Evolutionary conservation across 2,329 filamentous ascomycete genomes (phyloP).

Genomic region (Microcera coccophila): DNA sequence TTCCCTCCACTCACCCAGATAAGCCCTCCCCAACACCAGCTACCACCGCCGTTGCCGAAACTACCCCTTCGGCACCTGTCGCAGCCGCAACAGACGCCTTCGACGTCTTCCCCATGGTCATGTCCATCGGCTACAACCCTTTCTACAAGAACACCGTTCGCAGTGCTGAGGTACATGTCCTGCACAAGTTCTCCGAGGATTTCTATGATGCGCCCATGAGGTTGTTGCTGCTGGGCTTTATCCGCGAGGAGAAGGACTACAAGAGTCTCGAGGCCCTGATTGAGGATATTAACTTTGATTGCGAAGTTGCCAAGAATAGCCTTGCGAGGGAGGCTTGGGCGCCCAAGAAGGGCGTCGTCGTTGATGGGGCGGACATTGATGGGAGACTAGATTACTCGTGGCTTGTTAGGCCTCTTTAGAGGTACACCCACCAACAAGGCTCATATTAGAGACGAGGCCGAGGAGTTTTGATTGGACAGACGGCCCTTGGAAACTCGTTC

Average conservation of each 20-base stretch:
- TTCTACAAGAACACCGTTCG: constrained; percentile 91
- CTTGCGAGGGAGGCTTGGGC: constrained; percentile 63
- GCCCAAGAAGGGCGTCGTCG: constrained; percentile 37
- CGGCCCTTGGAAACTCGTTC: constrained; percentile 7
- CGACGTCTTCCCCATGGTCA: constrained; percentile 75
- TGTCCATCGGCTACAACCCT: constrained; percentile 95
- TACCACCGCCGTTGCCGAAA: too few relatives aligned
- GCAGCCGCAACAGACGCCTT: constrained; percentile 24
- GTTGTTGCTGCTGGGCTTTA: constrained; percentile 78
- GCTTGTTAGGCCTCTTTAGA: constrained; percentile 33
- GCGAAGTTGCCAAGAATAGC: constrained; percentile 73
- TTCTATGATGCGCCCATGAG: constrained; percentile 84
- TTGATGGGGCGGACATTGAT: constrained; percentile 24
- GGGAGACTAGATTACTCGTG: constrained; percentile 37
- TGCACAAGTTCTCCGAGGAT: constrained; percentile 71
- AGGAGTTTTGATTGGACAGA: constrained; percentile 24
- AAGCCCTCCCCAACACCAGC: constrained; percentile 15
- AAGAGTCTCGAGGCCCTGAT: constrained; percentile 76
- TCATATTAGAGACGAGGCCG: neutral
- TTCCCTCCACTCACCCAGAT: constrained; percentile 48
- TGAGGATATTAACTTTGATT: constrained; percentile 84
- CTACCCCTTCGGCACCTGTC: too few relatives aligned
- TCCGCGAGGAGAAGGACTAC: constrained; percentile 88
- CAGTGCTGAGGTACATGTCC: constrained; percentile 84
- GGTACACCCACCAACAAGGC: too few relatives aligned